Evolutionary conservation across 2,329 filamentous ascomycete genomes (phyloP).

Genomic region (Ceratocystis variospora): DNA sequence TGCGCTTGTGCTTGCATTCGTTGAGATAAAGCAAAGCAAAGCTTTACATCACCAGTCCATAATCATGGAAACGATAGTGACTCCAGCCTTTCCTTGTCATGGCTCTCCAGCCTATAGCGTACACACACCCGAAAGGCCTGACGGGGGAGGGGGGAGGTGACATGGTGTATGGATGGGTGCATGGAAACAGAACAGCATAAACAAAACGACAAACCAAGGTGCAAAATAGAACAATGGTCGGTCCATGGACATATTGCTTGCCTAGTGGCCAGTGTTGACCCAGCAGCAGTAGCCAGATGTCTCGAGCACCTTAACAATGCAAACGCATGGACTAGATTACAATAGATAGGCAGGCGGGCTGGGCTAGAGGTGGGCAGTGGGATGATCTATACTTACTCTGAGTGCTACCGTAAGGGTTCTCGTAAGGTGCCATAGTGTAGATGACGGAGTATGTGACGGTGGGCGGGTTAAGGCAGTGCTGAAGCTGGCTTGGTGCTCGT

Average conservation of each 20-base stretch:
- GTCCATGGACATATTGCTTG: not conserved
- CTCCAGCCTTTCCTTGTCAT: too few species aligned
- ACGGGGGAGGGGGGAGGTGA: too few species aligned
- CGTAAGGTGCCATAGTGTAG: not conserved
- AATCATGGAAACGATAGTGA: too few species aligned
- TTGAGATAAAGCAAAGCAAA: too few species aligned
- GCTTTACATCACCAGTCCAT: too few species aligned
- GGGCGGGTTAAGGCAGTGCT: not conserved
- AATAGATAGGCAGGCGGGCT: not conserved
- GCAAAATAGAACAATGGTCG: not conserved
- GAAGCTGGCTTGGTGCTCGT: too few species aligned
- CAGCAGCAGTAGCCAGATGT: not conserved
- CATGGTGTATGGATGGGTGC: too few species aligned
- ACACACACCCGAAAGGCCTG: too few species aligned
- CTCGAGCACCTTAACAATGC: not conserved
- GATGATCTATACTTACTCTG: not conserved
- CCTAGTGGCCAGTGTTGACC: not conserved
- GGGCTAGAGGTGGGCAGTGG: not conserved
- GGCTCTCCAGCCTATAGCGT: too few species aligned
- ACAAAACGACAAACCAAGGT: not conserved
- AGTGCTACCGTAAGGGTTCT: conserved; percentile 3
- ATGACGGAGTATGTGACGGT: not conserved
- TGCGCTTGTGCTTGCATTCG: too few species aligned
- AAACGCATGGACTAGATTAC: not conserved
- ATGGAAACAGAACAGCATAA: not conserved